phyloP scores from a whole-genome alignment of 176 grass and related monocot genomes.

The Avena eriantha region DNA sequence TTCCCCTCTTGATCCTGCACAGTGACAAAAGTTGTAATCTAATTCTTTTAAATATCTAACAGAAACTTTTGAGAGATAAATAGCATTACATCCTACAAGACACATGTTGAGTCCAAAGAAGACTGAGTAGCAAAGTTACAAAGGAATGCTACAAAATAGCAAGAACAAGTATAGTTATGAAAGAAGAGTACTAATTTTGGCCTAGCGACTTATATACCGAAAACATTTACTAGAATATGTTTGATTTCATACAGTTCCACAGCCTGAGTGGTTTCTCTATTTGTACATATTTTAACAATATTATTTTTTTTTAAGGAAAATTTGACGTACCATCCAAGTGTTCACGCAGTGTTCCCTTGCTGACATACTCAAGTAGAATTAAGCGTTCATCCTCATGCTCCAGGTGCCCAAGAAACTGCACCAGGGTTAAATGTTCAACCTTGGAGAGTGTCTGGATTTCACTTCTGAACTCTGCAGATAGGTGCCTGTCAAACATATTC shows the following conservation, averaged over 20 bases:
- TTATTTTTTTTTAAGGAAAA: background rate
- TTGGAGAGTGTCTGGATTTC: conserved; percentile 83
- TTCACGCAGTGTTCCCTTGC: conserved; percentile 81
- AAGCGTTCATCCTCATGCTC: conserved; percentile 71
- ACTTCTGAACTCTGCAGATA: conserved; percentile 73
- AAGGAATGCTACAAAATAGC: too few relatives aligned
- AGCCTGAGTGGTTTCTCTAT: background rate
- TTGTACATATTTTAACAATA: conserved; percentile 34
- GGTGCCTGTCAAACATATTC: conserved; percentile 63
- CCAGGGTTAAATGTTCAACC: conserved; percentile 83
- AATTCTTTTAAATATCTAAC: background rate
- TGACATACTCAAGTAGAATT: conserved; percentile 80
- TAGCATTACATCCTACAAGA: conserved; percentile 1
- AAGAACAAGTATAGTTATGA: background rate
- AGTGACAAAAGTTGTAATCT: background rate
- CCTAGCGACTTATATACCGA: background rate
- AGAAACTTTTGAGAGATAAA: background rate
- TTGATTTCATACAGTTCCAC: conserved; percentile 21
- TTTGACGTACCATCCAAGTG: conserved; percentile 87
- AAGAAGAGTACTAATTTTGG: background rate
- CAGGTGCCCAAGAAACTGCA: conserved; percentile 78
- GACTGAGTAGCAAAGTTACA: background rate
- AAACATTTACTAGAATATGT: conserved; percentile 4
- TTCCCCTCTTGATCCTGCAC: conserved; percentile 57
- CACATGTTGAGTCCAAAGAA: background rate